These are phyloP conservation scores for Cucumis hystrix DNA, from an alignment of 306 rosid genomes.

Conservation along the genomic window DNA sequence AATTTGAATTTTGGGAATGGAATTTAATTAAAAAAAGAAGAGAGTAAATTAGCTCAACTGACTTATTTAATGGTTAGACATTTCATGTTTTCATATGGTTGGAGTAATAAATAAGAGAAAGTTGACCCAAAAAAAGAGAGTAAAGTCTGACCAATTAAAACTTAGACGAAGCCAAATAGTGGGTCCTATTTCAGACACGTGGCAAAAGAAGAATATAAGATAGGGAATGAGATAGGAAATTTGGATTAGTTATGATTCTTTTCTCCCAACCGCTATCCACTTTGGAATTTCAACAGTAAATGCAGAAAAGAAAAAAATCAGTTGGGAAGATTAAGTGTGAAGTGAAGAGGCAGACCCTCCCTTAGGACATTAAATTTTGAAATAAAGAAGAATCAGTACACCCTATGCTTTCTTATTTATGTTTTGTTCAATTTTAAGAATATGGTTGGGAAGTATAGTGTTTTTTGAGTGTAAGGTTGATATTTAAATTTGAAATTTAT, in stretches of 20 bases:
- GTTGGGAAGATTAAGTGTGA: constrained; percentile 8
- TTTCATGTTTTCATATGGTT: neutral
- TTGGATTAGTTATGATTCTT: constrained; percentile 5
- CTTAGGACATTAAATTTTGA: constrained; percentile 2
- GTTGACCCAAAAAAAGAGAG: constrained; percentile 9
- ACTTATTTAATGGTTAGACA: neutral
- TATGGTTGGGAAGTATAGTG: neutral
- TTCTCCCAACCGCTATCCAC: constrained; percentile 21
- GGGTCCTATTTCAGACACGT: constrained; percentile 6
- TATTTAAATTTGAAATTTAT: neutral
- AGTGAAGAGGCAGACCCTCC: neutral
- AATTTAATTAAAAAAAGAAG: neutral
- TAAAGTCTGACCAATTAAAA: constrained; percentile 4
- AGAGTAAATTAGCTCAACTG: neutral
- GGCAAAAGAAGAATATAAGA: constrained; percentile 1
- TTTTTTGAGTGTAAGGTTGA: neutral
- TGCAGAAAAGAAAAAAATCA: constrained; percentile 6
- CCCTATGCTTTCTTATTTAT: neutral
- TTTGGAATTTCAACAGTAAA: constrained; percentile 20
- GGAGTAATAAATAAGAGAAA: constrained; percentile 1
- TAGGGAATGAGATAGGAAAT: neutral
- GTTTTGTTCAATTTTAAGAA: neutral
- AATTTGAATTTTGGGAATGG: neutral
- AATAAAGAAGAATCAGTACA: neutral
- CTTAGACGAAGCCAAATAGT: neutral